Evolutionary conservation across 306 rosid species (phyloP).

Genomic region (Sicyos baderoa): DNA sequence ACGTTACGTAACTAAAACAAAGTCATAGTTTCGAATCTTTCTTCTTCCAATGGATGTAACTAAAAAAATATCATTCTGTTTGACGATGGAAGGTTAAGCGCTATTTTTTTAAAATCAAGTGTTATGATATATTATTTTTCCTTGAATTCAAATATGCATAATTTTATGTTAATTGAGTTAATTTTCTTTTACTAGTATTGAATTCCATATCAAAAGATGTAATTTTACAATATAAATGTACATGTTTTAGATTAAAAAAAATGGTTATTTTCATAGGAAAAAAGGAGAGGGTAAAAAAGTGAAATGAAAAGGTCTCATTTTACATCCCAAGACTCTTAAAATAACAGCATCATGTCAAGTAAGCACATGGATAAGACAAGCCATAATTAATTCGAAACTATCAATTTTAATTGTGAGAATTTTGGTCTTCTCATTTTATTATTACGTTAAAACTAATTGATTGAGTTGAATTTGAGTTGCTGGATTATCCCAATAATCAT

Average conservation of each 20-base stretch:
- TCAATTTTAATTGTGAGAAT: background rate
- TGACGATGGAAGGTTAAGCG: background rate
- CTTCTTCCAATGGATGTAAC: too few species aligned
- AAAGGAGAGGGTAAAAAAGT: too few species aligned
- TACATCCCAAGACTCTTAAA: conserved; percentile 9
- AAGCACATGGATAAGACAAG: conserved; percentile 16
- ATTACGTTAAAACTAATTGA: background rate
- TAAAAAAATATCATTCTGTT: too few species aligned
- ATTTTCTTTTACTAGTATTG: too few species aligned
- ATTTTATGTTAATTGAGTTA: too few species aligned
- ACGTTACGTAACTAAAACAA: too few species aligned
- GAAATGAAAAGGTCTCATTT: background rate
- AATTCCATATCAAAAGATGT: background rate
- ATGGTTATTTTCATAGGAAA: too few species aligned
- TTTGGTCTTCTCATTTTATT: conserved; percentile 10
- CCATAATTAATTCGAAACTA: conserved; percentile 17
- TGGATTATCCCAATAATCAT: background rate
- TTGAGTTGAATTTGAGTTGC: background rate
- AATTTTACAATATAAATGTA: background rate
- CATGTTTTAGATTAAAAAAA: too few species aligned
- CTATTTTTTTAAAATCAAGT: background rate
- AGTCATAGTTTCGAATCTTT: too few species aligned
- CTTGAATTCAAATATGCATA: too few species aligned
- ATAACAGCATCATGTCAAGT: background rate
- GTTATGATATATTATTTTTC: too few species aligned